Evolutionary conservation across 164 flowering plant species (phyloP), one percentile per base, ranked within the genome.

Genomic region (Annona squamosa): DNA sequence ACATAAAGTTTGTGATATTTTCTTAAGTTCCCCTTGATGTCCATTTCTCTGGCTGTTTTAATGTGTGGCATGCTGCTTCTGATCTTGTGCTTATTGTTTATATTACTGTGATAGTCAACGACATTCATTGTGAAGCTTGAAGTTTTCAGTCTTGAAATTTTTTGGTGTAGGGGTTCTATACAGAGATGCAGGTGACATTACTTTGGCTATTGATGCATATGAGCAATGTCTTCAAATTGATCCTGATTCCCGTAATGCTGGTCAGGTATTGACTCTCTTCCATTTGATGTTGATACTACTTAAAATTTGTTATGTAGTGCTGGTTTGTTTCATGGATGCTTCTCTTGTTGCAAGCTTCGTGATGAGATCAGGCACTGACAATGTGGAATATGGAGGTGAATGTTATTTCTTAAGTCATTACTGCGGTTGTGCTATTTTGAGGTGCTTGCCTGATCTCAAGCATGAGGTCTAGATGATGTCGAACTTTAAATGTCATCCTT

Each of bases 191-290:
- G 99, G 99, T 47, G 84, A 85, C 75, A 96, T 96, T 75, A 65
- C 92, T 71, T 80, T 84, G 71, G 97, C 99, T 52, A 86, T 96
- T 78, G 89, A 90, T 82, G 99, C 97, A 63, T 96, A 96, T 84
- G 98, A 96, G 81, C 94, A 88, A 72, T 96, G 99, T 79, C 94
- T 96, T 46, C 86, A 88, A 77, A 90, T 96, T 75, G 99, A 96
- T 83, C 99, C 98, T 69, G 99, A 96, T 84, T 96, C 99, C 66
- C 97, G 99, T 47, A 96, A 96, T 86, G 98, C 99, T 48, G 98
- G 99, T 77, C 98, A 96, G 97, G 99, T 96, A 88, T 72, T 78
- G 46, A 72, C 67, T 16, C 17, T 17, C 47, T 43, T 66, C 42
- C 37, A 26, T 26, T 26, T 26, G 37, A 26, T 26, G 37, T 26